These are phyloP conservation scores for Xylariomycetidae sp. DNA, from an alignment of 2,329 filamentous ascomycete genomes.

Conservation along the genomic window DNA sequence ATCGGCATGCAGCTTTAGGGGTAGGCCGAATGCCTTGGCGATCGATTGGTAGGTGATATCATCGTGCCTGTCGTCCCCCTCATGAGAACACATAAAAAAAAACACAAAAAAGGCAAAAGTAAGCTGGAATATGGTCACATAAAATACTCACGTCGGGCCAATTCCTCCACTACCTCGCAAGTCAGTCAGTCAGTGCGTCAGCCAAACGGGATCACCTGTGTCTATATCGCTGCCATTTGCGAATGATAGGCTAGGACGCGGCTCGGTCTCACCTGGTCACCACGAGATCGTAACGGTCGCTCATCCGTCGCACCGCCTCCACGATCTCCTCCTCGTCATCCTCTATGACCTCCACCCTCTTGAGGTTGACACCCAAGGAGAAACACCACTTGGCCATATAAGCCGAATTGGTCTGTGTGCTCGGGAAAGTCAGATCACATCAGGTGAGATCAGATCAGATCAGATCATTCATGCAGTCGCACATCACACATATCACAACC, in stretches of 20 bases:
- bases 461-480: background rate
- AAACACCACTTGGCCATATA: slow-evolving; percentile 64
- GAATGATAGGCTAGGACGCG: too few species aligned
- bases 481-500: too few species aligned
- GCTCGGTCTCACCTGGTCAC: slow-evolving; percentile 61
- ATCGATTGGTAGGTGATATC: slow-evolving; percentile 97
- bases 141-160: slow-evolving; percentile 79
- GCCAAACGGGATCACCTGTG: too few species aligned
- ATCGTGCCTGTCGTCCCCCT: slow-evolving; percentile 70
- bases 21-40: slow-evolving; percentile 78
- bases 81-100: too few species aligned
- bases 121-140: too few species aligned
- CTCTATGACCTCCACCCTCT: slow-evolving; percentile 86
- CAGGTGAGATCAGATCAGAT: slow-evolving; percentile 10
- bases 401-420: slow-evolving; percentile 58
- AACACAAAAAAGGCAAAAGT: too few species aligned
- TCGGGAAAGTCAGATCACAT: too few species aligned
- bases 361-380: slow-evolving; percentile 61
- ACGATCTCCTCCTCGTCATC: slow-evolving; percentile 90
- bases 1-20: slow-evolving; percentile 70
- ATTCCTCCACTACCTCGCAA: slow-evolving; percentile 67
- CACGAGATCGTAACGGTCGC: slow-evolving; percentile 84
- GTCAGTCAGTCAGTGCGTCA: slow-evolving; percentile 1
- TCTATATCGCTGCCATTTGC: too few species aligned
- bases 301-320: slow-evolving; percentile 84